phyloP scores from a whole-genome alignment of 140 eudicot species.

The Erigeron philadelphicus region DNA sequence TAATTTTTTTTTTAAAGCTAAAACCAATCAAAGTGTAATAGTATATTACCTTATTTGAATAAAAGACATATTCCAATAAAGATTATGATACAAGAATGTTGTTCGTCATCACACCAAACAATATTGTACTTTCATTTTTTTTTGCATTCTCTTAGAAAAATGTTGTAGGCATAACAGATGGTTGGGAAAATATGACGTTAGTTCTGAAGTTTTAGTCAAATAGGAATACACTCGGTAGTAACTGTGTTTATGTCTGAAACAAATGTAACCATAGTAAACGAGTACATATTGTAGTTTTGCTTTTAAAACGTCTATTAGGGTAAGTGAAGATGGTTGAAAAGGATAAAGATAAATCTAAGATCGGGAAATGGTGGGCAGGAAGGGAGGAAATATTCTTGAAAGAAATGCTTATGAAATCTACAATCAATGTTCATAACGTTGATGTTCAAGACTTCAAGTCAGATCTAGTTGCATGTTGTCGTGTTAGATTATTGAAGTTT shows the following conservation, averaged over 20 bases:
- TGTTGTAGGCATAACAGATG: too few species aligned
- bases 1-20: too few species aligned
- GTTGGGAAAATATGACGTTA: background rate
- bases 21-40: too few species aligned
- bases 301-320: background rate
- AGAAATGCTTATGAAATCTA: background rate
- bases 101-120: too few species aligned
- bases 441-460: conserved; percentile 17
- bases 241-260: background rate
- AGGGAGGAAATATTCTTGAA: too few species aligned
- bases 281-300: background rate
- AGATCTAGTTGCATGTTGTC: conserved; percentile 6
- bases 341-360: conserved; percentile 11
- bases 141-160: too few species aligned
- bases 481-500: background rate
- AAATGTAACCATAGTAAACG: background rate
- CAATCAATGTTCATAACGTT: background rate
- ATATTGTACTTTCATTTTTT: too few species aligned
- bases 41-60: too few species aligned
- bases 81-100: too few species aligned
- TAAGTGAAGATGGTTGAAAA: conserved; percentile 22
- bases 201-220: conserved; percentile 10
- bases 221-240: background rate
- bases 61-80: too few species aligned
- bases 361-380: background rate